These are phyloP conservation scores for Macrolepiota fuliginosa DNA, from an alignment of 768 basidiomycete species.

Conservation along the genomic window DNA sequence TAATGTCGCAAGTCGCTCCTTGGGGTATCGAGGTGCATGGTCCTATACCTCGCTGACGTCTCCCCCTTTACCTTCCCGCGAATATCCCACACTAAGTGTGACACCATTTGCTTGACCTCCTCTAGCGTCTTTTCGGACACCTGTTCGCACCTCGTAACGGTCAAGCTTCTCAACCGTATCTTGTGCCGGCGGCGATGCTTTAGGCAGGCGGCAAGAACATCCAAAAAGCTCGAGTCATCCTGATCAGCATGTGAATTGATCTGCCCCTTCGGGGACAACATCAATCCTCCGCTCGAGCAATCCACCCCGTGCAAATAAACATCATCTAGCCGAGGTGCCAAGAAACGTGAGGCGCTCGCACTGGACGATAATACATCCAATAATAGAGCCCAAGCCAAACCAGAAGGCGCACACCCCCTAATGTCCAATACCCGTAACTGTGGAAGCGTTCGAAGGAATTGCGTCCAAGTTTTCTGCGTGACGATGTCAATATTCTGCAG, in stretches of 20 bases:
- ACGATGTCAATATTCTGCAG: constrained; percentile 36
- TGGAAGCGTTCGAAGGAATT: constrained; percentile 26
- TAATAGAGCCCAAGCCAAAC: constrained; percentile 37
- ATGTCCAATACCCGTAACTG: constrained; percentile 35
- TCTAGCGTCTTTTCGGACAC: constrained; percentile 24
- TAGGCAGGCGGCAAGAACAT: constrained; percentile 32
- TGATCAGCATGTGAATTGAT: constrained; percentile 34
- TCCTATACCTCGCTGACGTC: constrained; percentile 27
- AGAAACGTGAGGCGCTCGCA: constrained; percentile 14
- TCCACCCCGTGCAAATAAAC: constrained; percentile 37
- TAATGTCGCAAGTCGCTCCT: constrained; percentile 27
- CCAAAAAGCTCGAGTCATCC: constrained; percentile 40
- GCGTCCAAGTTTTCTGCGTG: constrained; percentile 38
- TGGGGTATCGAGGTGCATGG: constrained; percentile 17
- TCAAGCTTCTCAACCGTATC: constrained; percentile 31
- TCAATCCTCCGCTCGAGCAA: constrained; percentile 38
- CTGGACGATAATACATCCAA: constrained; percentile 27
- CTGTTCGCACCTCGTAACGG: constrained; percentile 30
- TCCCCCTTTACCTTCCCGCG: constrained; percentile 24
- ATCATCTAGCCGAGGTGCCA: constrained; percentile 33
- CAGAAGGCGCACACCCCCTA: constrained; percentile 35
- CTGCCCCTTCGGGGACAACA: constrained; percentile 29
- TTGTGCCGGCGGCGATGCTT: constrained; percentile 26
- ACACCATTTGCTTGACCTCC: constrained; percentile 25
- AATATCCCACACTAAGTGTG: constrained; percentile 35